Conservation (phyloP, 495 filamentous ascomycete species). For the Trichoderma erinaceum region DNA sequence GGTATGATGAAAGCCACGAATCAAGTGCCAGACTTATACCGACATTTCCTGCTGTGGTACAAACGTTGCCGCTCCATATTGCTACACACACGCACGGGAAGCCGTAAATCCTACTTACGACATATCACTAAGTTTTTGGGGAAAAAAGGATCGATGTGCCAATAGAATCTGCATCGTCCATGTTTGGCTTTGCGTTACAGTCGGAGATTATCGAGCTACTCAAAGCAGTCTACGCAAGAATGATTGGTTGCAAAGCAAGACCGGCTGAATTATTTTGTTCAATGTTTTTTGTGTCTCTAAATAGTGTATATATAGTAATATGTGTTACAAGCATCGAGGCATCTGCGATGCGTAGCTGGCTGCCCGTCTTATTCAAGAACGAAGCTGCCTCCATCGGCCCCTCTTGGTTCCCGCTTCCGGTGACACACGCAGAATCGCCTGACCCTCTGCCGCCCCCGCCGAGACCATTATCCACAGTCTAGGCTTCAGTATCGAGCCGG, state of each 20-base stretch:
- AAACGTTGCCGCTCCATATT: neutral
- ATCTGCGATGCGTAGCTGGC: neutral
- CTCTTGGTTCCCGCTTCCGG: constrained; percentile 11
- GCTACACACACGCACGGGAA: neutral
- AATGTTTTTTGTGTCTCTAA: neutral
- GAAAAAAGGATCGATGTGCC: neutral
- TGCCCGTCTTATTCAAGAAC: neutral
- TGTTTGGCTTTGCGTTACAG: neutral
- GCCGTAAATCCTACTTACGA: neutral
- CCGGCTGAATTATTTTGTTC: neutral
- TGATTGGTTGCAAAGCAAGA: neutral
- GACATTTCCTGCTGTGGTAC: neutral
- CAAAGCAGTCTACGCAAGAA: neutral
- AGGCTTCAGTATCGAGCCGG: neutral
- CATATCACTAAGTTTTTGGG: neutral
- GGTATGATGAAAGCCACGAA: neutral
- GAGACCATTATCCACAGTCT: constrained; percentile 8
- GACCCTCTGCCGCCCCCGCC: constrained; percentile 8
- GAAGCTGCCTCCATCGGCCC: constrained; percentile 4
- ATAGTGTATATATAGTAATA: constrained; percentile 6
- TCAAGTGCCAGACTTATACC: neutral
- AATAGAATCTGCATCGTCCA: neutral
- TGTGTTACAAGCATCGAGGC: neutral
- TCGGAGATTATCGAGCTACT: neutral
- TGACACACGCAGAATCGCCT: constrained; percentile 7